A percentile compares a stretch with the other conserved stretches of the same genome.
Evolutionary conservation across 2,329 filamentous ascomycete genomes (phyloP).

Genomic region (Fusarium napiforme): DNA sequence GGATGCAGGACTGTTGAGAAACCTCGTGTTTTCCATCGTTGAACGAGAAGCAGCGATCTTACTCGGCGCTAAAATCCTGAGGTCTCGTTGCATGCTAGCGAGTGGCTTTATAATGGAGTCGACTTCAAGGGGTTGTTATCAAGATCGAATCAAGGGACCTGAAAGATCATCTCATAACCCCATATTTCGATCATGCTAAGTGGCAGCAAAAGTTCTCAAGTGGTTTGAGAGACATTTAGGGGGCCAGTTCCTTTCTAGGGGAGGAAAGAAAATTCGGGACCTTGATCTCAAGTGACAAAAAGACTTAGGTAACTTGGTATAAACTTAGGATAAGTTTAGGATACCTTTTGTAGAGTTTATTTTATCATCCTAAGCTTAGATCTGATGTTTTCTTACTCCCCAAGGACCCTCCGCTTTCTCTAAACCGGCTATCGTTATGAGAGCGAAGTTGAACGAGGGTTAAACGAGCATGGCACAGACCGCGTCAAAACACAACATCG

Average conservation of each 20-base stretch:
- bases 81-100: background rate
- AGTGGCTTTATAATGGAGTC: background rate
- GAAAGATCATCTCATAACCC: background rate
- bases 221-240: background rate
- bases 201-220: background rate
- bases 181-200: background rate
- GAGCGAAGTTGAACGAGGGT: conserved; percentile 8
- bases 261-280: too few species aligned
- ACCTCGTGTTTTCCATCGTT: background rate
- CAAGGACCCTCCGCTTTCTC: too few species aligned
- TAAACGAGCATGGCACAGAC: conserved; percentile 1
- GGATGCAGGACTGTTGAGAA: background rate
- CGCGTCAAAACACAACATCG: background rate
- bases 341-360: too few species aligned
- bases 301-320: too few species aligned
- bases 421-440: rapidly evolving
- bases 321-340: too few species aligned
- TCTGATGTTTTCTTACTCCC: too few species aligned
- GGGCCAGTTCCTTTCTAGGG: too few species aligned
- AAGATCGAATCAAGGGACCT: background rate
- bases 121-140: background rate
- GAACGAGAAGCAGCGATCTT: background rate
- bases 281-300: too few species aligned
- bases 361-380: too few species aligned
- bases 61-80: rapidly evolving